Evolutionary conservation across 306 rosid genomes (phyloP), one percentile per base, ranked within the genome.

Genomic region (Rosa rugosa): DNA sequence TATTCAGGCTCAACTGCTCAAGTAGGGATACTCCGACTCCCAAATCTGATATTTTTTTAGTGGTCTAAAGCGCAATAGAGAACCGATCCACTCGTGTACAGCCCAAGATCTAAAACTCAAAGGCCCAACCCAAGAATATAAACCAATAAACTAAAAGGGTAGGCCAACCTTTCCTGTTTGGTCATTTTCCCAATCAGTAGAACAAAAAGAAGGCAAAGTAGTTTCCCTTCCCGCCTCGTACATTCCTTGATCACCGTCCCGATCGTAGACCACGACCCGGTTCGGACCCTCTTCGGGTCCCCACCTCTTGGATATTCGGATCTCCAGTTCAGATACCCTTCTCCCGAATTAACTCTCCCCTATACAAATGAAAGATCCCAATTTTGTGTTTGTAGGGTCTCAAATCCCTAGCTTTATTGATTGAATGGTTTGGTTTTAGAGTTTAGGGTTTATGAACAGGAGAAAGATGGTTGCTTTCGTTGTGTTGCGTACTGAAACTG

Each of bases 181-280:
- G 66, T 25, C 36, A 11, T 60, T 23, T 11, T 60, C 5, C 8
- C 1, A 2, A 12, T 60, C 66, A 25, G 66, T 23, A 25, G 38
- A 23, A 57, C 64, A 1, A 60, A 60, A 60, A 60, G 66, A 60
- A 25, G 8, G 13, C 65, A 23, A 23, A 27, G 68, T 62, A 62
- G 68, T 27, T 62, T 62, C 68, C 68, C 18, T 62, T 62, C 68
- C 68, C 68, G 68, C 68, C 68, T 62, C 68, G 68, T 31, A 62
- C 67, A 41, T 27, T 27, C 8, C 20, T 27, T 62, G 67, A 62
- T 62, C 67, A 62, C 41, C 68, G 18, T 62, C 18, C 12, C 63
- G 63, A 31, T 62, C 40, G 40, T 62, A 4, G 40, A 62, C 68
- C 63, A n/a, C 63, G 27, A n/a, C 63, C 62, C 1, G 62, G n/a